Evolutionary conservation across 2,329 filamentous ascomycete species (phyloP).

Genomic region (Aspergillus fischeri): DNA sequence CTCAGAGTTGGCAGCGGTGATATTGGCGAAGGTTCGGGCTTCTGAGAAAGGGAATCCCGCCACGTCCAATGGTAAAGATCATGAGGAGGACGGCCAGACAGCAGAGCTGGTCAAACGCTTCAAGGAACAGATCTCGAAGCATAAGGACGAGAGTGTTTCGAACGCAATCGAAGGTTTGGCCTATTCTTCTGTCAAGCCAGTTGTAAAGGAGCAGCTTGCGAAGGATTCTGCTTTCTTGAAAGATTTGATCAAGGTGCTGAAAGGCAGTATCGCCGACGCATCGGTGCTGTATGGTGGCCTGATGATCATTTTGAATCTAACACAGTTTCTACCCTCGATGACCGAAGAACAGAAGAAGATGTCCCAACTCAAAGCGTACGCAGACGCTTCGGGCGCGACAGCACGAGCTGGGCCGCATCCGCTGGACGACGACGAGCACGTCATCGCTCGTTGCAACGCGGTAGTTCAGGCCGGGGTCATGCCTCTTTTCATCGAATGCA

Average conservation of each 20-base stretch:
- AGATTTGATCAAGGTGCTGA: constrained; percentile 55
- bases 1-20: constrained; percentile 60
- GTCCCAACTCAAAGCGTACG: constrained; percentile 87
- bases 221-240: constrained; percentile 65
- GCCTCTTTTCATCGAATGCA: constrained; percentile 70
- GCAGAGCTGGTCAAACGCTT: constrained; percentile 53
- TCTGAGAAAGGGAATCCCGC: constrained; percentile 30
- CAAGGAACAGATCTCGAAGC: constrained; percentile 43
- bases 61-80: constrained; percentile 27
- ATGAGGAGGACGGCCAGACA: constrained; percentile 43
- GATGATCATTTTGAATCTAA: constrained; percentile 81
- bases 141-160: constrained; percentile 55
- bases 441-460: constrained; percentile 68
- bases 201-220: constrained; percentile 76
- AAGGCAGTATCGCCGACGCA: constrained; percentile 55
- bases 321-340: constrained; percentile 69
- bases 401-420: constrained; percentile 56
- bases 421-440: constrained; percentile 71
- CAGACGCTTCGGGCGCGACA: constrained; percentile 75
- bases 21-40: constrained; percentile 61
- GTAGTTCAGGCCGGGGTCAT: constrained; percentile 76
- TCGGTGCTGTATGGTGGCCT: constrained; percentile 79
- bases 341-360: constrained; percentile 92
- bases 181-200: constrained; percentile 81
- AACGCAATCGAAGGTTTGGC: constrained; percentile 86